Base-by-base conservation (phyloP, 164 flowering plant genomes). In the Dillenia turbinata region DNA sequence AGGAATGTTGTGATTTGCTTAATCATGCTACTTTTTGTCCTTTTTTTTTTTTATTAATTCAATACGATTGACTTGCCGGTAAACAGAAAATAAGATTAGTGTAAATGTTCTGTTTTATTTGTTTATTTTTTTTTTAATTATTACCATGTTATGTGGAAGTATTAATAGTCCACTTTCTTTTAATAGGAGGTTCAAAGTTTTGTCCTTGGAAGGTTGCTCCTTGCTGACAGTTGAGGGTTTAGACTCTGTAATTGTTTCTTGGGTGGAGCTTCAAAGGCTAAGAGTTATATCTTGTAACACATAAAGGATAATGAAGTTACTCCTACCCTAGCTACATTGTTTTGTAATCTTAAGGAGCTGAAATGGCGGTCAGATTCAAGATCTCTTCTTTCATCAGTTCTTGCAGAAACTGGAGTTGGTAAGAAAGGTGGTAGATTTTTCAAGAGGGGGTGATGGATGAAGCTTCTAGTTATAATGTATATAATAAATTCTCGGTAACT, bases 161-260 rank as follows among this genome's bases (percentile, higher is more conserved):
- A 61, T 53, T 61, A 52, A 61, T 58, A 2, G 43, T 11, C 65
- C 59, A 49, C 43, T 58, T 40, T 46, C 64, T 64, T 69, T 19
- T 52, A 57, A 10, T 82, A 92, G 99, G 94, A 83, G 88, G 73
- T 88, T 90, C 44, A 88, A 78, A 71, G 61, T 59, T 52, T 57
- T 92, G 8, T 87, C 87, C 16, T 65, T 95, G 69, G 92, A 92
- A 79, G 94, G 96, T 53, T 95, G 99, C 75, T 84, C 94, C 44
- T 56, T 78, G 78, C 73, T 95, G 59, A 88, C 98, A 47, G 84
- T 83, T 53, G 81, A 79, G 59, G 90, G 98, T 45, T 71, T 95
- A 59, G 97, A 88, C 61, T 79, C 87, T 0, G 97, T 85, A 16
- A 65, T 92, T 67, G 79, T 78, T 57, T 73, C 76, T 11, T 95